phyloP scores from a whole-genome alignment of 1,139 yeast genomes.

The Magnusiomyces ingens region DNA sequence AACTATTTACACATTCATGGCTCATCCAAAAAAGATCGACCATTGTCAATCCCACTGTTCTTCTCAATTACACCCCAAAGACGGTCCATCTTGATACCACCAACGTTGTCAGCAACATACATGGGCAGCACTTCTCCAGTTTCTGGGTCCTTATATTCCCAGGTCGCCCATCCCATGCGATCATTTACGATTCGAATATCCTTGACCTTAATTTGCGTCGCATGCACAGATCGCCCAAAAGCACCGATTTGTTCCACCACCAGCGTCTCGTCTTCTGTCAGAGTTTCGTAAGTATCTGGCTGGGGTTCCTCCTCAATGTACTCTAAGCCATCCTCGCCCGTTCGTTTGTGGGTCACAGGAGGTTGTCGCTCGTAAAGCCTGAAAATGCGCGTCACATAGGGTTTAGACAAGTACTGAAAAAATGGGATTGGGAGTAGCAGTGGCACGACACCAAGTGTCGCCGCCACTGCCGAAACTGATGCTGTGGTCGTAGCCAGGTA shows the following conservation, averaged over 20 bases:
- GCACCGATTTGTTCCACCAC: constrained; percentile 62
- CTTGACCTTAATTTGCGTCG: constrained; percentile 49
- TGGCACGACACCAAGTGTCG: constrained; percentile 48
- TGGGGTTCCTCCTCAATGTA: constrained; percentile 39
- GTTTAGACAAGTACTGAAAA: constrained; percentile 48
- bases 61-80: constrained; percentile 73
- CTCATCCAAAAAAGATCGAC: constrained; percentile 39
- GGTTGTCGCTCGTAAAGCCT: constrained; percentile 42
- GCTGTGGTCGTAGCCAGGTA: constrained; percentile 27
- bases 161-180: constrained; percentile 52
- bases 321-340: constrained; percentile 1
- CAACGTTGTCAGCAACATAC: constrained; percentile 65
- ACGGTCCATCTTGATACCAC: constrained; percentile 79
- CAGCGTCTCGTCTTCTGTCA: constrained; percentile 54
- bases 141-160: constrained; percentile 39
- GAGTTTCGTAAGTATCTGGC: constrained; percentile 45
- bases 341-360: not conserved
- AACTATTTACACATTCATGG: not conserved
- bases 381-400: constrained; percentile 67
- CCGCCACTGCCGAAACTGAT: constrained; percentile 6
- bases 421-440: constrained; percentile 51
- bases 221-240: constrained; percentile 62
- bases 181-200: constrained; percentile 40
- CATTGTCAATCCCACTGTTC: constrained; percentile 60
- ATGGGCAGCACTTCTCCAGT: constrained; percentile 36